Conservation (phyloP, 495 filamentous ascomycete genomes). For the Melanomma pulvis-pyrius region DNA sequence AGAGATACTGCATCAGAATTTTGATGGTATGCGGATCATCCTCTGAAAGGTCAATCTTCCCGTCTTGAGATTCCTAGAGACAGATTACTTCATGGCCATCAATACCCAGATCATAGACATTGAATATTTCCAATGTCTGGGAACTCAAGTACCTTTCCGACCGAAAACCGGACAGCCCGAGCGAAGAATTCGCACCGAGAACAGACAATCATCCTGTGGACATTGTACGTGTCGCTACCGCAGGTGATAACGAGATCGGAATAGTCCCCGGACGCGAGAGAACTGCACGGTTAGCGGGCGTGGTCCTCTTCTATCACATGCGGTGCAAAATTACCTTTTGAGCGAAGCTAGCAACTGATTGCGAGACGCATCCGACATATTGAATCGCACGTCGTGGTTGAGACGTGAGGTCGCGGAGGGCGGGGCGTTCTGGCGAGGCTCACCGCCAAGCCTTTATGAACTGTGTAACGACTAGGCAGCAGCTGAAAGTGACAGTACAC, state of each 20-base stretch:
- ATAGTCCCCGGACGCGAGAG: slow-evolving; percentile 7
- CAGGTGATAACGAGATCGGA: slow-evolving; percentile 23
- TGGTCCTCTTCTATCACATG: too few species aligned
- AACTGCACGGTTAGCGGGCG: not conserved
- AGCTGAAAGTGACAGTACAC: too few species aligned
- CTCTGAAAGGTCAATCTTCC: slow-evolving; percentile 52
- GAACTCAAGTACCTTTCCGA: slow-evolving; percentile 9
- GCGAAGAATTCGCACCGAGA: slow-evolving; percentile 14
- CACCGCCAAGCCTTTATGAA: too few species aligned
- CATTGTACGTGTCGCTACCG: slow-evolving; percentile 7
- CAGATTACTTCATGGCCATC: not conserved
- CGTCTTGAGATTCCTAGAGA: slow-evolving; percentile 44
- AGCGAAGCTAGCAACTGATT: not conserved
- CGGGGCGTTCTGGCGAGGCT: too few species aligned
- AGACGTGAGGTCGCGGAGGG: too few species aligned
- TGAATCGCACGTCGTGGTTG: too few species aligned
- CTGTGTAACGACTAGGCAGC: too few species aligned
- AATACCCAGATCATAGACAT: not conserved
- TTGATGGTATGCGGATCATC: slow-evolving; percentile 55
- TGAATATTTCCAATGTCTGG: not conserved
- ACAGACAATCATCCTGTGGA: slow-evolving; percentile 21
- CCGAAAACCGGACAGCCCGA: not conserved
- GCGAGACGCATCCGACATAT: slow-evolving; percentile 17
- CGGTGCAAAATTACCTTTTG: slow-evolving; percentile 15
- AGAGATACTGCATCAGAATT: slow-evolving; percentile 54